These are phyloP conservation scores for Fusarium sp. DNA, from an alignment of 2,329 filamentous ascomycete genomes.

Conservation along the genomic window DNA sequence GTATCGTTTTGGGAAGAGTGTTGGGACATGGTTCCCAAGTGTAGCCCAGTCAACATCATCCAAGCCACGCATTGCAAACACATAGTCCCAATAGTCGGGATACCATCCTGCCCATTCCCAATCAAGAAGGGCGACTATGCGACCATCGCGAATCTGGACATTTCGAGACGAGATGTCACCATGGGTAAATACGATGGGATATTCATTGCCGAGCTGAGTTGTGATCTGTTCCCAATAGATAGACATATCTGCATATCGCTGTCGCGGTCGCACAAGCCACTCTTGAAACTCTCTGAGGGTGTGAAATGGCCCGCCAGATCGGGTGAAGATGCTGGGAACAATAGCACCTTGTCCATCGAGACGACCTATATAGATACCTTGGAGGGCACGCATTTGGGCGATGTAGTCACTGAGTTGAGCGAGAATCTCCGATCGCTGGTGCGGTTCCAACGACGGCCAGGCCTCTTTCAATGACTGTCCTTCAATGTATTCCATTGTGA, in stretches of 20 bases:
- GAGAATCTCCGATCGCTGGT: neutral
- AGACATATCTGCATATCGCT: neutral
- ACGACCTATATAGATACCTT: neutral
- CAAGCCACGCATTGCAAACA: neutral
- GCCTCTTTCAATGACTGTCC: slow-evolving; percentile 43
- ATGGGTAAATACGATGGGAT: slow-evolving; percentile 33
- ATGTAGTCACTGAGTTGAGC: neutral
- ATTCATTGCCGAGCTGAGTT: slow-evolving; percentile 29
- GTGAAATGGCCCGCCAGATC: neutral
- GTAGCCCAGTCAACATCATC: neutral
- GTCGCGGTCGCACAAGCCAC: neutral
- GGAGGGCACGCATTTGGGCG: neutral
- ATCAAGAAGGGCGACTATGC: slow-evolving; percentile 14
- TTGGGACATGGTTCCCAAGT: neutral
- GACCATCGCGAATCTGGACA: slow-evolving; percentile 21
- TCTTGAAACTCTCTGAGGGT: neutral
- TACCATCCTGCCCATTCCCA: slow-evolving; percentile 31
- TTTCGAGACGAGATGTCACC: slow-evolving; percentile 24
- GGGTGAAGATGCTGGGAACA: neutral
- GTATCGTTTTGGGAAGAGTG: neutral
- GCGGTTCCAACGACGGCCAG: slow-evolving; percentile 26
- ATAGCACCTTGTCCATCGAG: neutral
- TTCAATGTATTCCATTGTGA: slow-evolving; percentile 44
- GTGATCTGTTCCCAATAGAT: slow-evolving; percentile 43
- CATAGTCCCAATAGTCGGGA: slow-evolving; percentile 25